A percentile compares a stretch with the other conserved stretches of the same genome.
phyloP scores from a whole-genome alignment of 2,329 filamentous ascomycete genomes.

The Aspergillus sp. region DNA sequence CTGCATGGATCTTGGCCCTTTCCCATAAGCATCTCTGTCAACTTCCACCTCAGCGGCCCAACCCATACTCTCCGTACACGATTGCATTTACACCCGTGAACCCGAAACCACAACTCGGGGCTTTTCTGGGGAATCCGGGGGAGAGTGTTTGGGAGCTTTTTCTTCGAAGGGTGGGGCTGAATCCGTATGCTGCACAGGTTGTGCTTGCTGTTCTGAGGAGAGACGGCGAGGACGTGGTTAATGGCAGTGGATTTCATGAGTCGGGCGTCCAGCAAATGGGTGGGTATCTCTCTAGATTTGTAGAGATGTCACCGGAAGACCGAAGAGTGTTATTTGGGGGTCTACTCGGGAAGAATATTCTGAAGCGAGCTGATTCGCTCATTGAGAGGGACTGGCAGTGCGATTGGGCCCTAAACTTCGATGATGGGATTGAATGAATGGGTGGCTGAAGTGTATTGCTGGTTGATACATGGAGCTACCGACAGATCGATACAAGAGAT shows the following conservation, averaged over 20 bases:
- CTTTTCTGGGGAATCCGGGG: constrained; percentile 41
- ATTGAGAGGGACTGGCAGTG: constrained; percentile 55
- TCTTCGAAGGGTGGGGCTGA: constrained; percentile 64
- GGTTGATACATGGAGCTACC: neutral
- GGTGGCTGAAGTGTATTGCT: neutral
- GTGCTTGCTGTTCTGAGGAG: constrained; percentile 46
- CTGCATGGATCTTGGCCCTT: constrained; percentile 55
- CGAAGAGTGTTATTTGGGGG: constrained; percentile 52
- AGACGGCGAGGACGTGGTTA: constrained; percentile 11
- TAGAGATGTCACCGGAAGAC: constrained; percentile 55
- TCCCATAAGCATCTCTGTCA: constrained; percentile 49
- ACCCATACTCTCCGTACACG: neutral
- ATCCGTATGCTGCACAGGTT: constrained; percentile 69
- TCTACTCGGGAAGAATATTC: constrained; percentile 56
- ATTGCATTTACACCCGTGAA: constrained; percentile 13
- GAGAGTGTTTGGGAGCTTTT: constrained; percentile 70
- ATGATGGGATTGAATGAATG: constrained; percentile 2
- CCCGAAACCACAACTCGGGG: constrained; percentile 5
- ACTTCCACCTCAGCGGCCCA: neutral
- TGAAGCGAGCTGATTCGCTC: constrained; percentile 52
- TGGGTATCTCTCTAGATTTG: constrained; percentile 44
- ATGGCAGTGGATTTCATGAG: neutral
- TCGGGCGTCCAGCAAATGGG: neutral
- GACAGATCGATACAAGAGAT: neutral
- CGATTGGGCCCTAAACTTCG: constrained; percentile 24